Evolutionary conservation across 805 yeast species (phyloP).

Genomic region (Yueomyces sinensis): DNA sequence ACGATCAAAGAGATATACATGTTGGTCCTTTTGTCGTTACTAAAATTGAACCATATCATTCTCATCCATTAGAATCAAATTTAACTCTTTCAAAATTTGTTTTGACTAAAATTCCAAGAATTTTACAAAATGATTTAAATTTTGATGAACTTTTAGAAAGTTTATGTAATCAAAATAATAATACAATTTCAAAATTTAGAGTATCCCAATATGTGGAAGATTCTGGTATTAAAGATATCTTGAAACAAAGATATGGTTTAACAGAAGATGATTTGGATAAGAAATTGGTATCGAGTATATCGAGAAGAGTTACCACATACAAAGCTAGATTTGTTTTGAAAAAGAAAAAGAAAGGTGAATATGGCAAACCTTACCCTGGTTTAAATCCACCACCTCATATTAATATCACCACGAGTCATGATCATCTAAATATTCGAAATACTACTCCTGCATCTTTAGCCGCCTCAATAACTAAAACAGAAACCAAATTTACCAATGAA

Average conservation of each 20-base stretch:
- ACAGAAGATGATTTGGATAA: constrained; percentile 20
- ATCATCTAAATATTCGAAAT: neutral
- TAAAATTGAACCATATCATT: constrained; percentile 24
- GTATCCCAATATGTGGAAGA: constrained; percentile 23
- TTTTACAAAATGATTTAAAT: constrained; percentile 22
- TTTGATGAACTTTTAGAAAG: constrained; percentile 22
- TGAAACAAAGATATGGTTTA: constrained; percentile 20
- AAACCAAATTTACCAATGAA: neutral
- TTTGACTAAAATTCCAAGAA: constrained; percentile 22
- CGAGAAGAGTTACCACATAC: constrained; percentile 24
- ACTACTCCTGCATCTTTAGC: neutral
- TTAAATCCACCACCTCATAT: constrained; percentile 2
- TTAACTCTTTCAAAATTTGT: constrained; percentile 20
- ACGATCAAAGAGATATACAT: constrained; percentile 4
- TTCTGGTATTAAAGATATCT: constrained; percentile 20
- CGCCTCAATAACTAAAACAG: neutral
- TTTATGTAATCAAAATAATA: constrained; percentile 19
- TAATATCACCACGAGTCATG: neutral
- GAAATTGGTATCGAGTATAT: constrained; percentile 17
- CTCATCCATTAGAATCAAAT: constrained; percentile 23
- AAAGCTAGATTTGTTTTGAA: constrained; percentile 24
- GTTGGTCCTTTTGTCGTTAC: constrained; percentile 24
- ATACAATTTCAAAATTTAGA: constrained; percentile 20
- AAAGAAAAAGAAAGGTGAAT: constrained; percentile 22
- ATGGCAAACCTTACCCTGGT: constrained; percentile 6